Conservation (phyloP, 192 early-diverging fungal species). For the Umbelopsis sp. region DNA sequence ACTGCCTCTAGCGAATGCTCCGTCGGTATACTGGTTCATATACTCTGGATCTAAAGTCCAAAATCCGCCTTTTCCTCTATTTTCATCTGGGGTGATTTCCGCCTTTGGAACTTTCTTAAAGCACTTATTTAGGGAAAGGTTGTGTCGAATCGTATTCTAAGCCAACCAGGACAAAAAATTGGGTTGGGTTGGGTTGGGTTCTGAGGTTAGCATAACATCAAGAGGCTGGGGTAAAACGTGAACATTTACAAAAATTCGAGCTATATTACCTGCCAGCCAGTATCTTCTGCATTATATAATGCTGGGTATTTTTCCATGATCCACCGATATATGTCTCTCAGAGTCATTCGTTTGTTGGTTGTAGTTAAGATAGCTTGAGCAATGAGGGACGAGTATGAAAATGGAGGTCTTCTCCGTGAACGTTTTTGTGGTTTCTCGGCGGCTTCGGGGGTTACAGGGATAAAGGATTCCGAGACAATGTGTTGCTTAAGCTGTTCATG, state of each 20-base stretch:
- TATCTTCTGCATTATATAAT: constrained; percentile 66
- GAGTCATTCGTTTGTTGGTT: constrained; percentile 63
- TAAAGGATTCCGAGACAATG: constrained; percentile 40
- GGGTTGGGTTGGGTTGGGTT: too few species aligned
- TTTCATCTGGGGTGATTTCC: constrained; percentile 47
- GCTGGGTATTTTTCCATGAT: constrained; percentile 75
- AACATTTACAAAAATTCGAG: too few species aligned
- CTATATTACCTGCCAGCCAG: constrained; percentile 77
- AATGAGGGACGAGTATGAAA: constrained; percentile 83
- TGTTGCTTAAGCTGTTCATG: constrained; percentile 31
- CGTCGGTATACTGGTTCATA: constrained; percentile 38
- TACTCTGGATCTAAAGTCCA: constrained; percentile 58
- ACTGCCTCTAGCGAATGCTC: constrained; percentile 40
- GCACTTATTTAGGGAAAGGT: constrained; percentile 82
- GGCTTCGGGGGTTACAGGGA: constrained; percentile 33
- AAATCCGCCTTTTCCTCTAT: constrained; percentile 66
- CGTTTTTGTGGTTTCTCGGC: constrained; percentile 1
- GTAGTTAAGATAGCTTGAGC: constrained; percentile 76
- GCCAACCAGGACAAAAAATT: too few species aligned
- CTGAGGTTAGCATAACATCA: too few species aligned
- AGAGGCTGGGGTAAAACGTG: too few species aligned
- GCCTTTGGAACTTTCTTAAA: constrained; percentile 75
- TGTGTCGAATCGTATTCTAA: constrained; percentile 90
- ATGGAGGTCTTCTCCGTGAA: constrained; percentile 57
- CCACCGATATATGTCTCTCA: constrained; percentile 90